Conservation (phyloP, 1,284 basidiomycete genomes). For the Leccinum fallax region DNA sequence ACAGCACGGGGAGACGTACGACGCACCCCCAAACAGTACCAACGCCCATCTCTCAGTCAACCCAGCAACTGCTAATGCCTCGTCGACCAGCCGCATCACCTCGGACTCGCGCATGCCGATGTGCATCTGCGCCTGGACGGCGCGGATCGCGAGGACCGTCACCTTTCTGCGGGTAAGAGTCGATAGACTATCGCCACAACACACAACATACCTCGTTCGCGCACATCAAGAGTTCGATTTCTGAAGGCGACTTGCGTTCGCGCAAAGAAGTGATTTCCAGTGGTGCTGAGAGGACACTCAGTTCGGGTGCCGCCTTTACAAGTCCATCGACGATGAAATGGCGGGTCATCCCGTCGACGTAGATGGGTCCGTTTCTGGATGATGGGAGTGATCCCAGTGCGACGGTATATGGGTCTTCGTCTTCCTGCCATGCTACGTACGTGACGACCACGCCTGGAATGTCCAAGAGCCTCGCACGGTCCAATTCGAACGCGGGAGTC, state of each 20-base stretch:
- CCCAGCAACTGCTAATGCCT: slow-evolving; percentile 59
- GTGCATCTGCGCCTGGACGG: slow-evolving; percentile 60
- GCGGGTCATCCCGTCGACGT: slow-evolving; percentile 63
- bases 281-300: slow-evolving; percentile 50
- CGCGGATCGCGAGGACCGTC: slow-evolving; percentile 73
- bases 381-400: slow-evolving; percentile 50
- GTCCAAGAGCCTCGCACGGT: slow-evolving; percentile 62
- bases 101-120: slow-evolving; percentile 79
- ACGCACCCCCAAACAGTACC: slow-evolving; percentile 77
- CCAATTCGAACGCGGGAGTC: slow-evolving; percentile 77
- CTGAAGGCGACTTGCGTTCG: slow-evolving; percentile 73
- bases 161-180: slow-evolving; percentile 47
- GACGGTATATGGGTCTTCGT: slow-evolving; percentile 64
- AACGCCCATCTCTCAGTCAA: slow-evolving; percentile 60
- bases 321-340: slow-evolving; percentile 65
- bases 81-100: slow-evolving; percentile 55
- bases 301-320: slow-evolving; percentile 46
- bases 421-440: slow-evolving; percentile 77
- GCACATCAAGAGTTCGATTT: slow-evolving; percentile 74
- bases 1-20: neutral
- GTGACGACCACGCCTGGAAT: slow-evolving; percentile 50
- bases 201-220: slow-evolving; percentile 67
- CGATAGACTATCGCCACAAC: slow-evolving; percentile 2
- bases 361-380: slow-evolving; percentile 42
- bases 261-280: slow-evolving; percentile 60